phyloP scores from a whole-genome alignment of 2,329 filamentous ascomycete genomes.

The Fusarium continuum region DNA sequence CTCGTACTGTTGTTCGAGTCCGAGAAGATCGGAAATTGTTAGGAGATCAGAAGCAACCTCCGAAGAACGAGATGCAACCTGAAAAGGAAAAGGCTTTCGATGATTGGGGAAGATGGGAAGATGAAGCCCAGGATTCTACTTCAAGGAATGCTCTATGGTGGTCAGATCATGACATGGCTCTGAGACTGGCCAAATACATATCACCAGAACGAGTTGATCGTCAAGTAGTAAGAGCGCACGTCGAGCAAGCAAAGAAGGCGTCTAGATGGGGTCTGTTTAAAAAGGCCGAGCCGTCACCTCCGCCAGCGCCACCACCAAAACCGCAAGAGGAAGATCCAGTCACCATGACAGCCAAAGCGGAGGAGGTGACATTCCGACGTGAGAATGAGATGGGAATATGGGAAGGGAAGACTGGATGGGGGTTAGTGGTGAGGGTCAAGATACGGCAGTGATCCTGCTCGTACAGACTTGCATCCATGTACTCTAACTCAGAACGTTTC shows the following conservation, averaged over 20 bases:
- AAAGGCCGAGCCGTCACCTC: slow-evolving; percentile 29
- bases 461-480: too few relatives aligned
- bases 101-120: slow-evolving; percentile 58
- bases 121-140: slow-evolving; percentile 19
- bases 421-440: slow-evolving; percentile 55
- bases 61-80: not conserved
- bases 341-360: slow-evolving; percentile 53
- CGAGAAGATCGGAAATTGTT: slow-evolving; percentile 19
- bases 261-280: slow-evolving; percentile 49
- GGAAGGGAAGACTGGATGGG: slow-evolving; percentile 61
- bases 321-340: slow-evolving; percentile 41
- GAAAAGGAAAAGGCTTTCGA: slow-evolving; percentile 48
- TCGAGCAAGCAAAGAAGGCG: slow-evolving; percentile 47
- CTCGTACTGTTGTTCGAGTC: slow-evolving; percentile 47
- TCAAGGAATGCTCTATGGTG: slow-evolving; percentile 53
- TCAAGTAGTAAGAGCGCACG: slow-evolving; percentile 44
- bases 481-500: too few relatives aligned
- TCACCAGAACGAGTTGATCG: slow-evolving; percentile 49
- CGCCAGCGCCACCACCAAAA: slow-evolving; percentile 3
- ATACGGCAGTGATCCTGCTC: slow-evolving; percentile 21
- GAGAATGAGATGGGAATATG: slow-evolving; percentile 63
- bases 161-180: slow-evolving; percentile 57
- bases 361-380: slow-evolving; percentile 60
- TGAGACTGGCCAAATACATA: slow-evolving; percentile 55
- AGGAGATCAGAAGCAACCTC: slow-evolving; percentile 10